Evolutionary conservation across 2,329 filamentous ascomycete genomes (phyloP).

Genomic region (Atkinsonella texensis): DNA sequence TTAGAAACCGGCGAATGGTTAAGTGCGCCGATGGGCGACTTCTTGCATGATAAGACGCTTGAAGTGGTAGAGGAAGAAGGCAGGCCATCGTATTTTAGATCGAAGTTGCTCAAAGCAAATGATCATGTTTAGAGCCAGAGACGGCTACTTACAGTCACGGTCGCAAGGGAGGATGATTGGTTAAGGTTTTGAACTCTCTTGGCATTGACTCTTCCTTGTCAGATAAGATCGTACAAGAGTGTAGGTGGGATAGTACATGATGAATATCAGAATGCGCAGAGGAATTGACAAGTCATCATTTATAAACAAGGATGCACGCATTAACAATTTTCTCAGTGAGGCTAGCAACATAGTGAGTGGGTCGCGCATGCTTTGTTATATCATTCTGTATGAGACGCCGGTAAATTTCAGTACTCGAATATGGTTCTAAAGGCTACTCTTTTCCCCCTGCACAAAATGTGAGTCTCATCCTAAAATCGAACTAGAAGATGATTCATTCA

Average conservation of each 20-base stretch:
- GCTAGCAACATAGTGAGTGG: no score
- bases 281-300: no score
- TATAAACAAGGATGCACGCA: no score
- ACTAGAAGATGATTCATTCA: not conserved
- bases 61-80: conserved; percentile 13
- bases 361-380: no score
- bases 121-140: not conserved
- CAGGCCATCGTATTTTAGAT: conserved; percentile 6
- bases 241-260: not conserved
- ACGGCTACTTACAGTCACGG: not conserved
- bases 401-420: no score
- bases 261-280: not conserved
- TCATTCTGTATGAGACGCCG: no score
- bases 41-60: conserved; percentile 10
- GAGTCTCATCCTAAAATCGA: not conserved
- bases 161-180: not conserved
- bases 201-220: not conserved
- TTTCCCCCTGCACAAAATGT: no score
- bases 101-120: not conserved
- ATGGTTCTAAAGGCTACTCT: no score
- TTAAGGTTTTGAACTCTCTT: not conserved
- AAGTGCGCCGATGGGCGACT: conserved; percentile 12
- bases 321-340: no score
- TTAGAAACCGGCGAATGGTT: conserved; percentile 12
- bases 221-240: not conserved